These are phyloP conservation scores for Nannochloropsis salina DNA, from an alignment of 108 stramenopile species.

Conservation along the genomic window DNA sequence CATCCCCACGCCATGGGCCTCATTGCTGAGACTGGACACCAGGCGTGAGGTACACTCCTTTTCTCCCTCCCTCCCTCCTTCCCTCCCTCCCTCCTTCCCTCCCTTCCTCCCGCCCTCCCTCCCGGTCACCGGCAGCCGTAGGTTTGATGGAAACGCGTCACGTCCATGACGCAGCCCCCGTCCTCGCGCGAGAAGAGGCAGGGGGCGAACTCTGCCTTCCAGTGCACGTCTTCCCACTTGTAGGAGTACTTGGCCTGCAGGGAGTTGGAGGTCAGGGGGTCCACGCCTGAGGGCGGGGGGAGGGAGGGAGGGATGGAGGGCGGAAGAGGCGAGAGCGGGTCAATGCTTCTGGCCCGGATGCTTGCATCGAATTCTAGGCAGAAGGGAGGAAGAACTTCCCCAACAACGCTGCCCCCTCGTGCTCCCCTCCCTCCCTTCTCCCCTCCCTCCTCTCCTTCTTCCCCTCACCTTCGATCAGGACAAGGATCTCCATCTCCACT, in stretches of 20 bases:
- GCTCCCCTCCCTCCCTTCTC: not conserved
- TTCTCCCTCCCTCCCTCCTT: too few relatives aligned
- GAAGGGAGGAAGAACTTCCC: too few relatives aligned
- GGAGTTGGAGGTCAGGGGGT: slow-evolving; percentile 14
- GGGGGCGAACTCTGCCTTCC: not conserved
- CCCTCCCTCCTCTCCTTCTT: not conserved
- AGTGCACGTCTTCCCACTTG: not conserved
- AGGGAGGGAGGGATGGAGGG: slow-evolving; percentile 6
- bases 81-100: not conserved
- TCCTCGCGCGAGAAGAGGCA: not conserved
- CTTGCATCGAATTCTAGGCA: too few relatives aligned
- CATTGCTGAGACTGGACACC: too few relatives aligned
- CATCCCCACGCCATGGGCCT: too few relatives aligned
- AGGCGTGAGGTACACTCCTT: too few relatives aligned
- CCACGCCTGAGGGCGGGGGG: slow-evolving; percentile 6
- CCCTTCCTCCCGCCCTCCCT: not conserved
- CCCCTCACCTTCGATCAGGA: slow-evolving; percentile 17
- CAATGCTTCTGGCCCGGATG: too few relatives aligned
- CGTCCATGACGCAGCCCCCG: not conserved
- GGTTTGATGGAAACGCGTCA: not conserved
- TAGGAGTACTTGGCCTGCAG: not conserved
- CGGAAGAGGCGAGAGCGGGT: not conserved
- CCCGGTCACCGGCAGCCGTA: not conserved
- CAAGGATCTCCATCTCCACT: slow-evolving; percentile 11
- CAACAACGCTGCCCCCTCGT: not conserved